These are phyloP conservation scores for Rheum nobile DNA, from an alignment of 148 eudicot species.

Conservation along the genomic window DNA sequence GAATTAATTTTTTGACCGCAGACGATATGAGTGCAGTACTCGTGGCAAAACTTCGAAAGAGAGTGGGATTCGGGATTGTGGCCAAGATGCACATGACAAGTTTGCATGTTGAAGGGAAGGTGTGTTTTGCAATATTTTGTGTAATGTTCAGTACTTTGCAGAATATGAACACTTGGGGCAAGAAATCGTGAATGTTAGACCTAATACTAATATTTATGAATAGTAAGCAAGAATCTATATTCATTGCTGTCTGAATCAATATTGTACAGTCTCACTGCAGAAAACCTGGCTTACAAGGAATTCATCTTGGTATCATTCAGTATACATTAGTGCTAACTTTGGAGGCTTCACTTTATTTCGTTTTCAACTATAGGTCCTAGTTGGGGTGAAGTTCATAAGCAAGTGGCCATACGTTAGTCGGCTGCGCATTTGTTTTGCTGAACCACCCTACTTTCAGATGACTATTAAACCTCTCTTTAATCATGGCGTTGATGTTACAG, in stretches of 20 bases:
- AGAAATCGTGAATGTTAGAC: background rate
- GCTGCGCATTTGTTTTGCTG: constrained; percentile 81
- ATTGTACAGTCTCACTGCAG: background rate
- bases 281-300: background rate
- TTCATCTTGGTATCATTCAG: background rate
- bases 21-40: constrained; percentile 89
- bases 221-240: background rate
- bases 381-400: constrained; percentile 83
- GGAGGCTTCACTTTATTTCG: background rate
- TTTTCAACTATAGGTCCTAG: constrained; percentile 49
- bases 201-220: no score
- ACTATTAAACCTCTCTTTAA: constrained; percentile 71
- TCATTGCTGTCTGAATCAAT: background rate
- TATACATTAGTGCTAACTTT: background rate
- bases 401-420: constrained; percentile 90
- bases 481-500: constrained; percentile 89
- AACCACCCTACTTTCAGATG: constrained; percentile 97
- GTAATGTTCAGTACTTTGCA: background rate
- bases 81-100: constrained; percentile 77
- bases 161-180: background rate
- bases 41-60: constrained; percentile 52
- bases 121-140: background rate
- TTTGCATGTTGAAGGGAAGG: constrained; percentile 98
- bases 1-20: constrained; percentile 79
- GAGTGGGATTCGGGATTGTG: constrained; percentile 81